Evolutionary conservation across 2,329 filamentous ascomycete genomes (phyloP).

Genomic region (Sordariomycetes sp.): DNA sequence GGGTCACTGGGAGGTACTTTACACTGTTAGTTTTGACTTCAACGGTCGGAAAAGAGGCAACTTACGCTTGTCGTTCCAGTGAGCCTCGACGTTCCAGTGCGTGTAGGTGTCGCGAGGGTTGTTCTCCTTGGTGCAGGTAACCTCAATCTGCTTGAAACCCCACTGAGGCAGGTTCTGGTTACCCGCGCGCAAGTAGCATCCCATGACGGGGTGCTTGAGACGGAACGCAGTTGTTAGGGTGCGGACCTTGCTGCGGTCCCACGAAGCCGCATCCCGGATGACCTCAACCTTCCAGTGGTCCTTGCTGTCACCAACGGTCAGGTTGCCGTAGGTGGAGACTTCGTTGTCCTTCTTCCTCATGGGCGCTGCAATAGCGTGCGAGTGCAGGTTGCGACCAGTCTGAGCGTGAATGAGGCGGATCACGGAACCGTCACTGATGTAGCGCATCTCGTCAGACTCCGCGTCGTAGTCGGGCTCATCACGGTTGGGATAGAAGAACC

Average conservation of each 20-base stretch:
- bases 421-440: constrained; percentile 66
- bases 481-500: constrained; percentile 97
- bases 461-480: constrained; percentile 62
- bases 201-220: constrained; percentile 69
- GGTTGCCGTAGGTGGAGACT: constrained; percentile 92
- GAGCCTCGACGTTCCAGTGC: constrained; percentile 97
- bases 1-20: constrained; percentile 81
- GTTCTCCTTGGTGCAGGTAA: constrained; percentile 88
- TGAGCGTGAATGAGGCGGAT: constrained; percentile 89
- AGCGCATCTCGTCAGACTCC: constrained; percentile 58
- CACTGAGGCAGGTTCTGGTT: constrained; percentile 96
- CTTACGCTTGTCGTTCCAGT: constrained; percentile 88
- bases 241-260: constrained; percentile 74
- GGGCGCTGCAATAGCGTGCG: constrained; percentile 81
- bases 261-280: constrained; percentile 78
- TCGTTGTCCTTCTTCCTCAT: constrained; percentile 84
- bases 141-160: constrained; percentile 99
- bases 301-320: constrained; percentile 92
- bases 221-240: constrained; percentile 93
- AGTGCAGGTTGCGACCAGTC: constrained; percentile 95
- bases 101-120: constrained; percentile 90
- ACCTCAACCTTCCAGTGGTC: constrained; percentile 96
- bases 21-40: constrained; percentile 17
- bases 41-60: constrained; percentile 10
- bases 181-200: constrained; percentile 89